A percentile compares a stretch with the other conserved stretches of the same genome.
phyloP scores from a whole-genome alignment of 768 basidiomycete species.

The Candolleomyces efflorescens region DNA sequence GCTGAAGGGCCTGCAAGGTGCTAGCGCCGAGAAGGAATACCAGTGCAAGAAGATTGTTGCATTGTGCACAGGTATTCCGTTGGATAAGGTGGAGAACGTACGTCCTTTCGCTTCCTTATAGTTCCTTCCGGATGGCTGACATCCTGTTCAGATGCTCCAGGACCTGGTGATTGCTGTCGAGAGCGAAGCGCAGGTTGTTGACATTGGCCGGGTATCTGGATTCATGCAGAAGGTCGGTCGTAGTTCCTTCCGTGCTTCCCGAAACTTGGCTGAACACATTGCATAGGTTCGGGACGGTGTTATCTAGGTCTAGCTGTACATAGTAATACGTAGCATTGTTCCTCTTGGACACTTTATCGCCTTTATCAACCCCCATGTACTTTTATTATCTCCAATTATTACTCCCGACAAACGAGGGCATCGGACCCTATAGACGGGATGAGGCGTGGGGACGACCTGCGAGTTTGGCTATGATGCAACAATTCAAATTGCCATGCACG shows the following conservation, averaged over 20 bases:
- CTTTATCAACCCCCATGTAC: background rate
- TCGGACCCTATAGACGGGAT: too few species aligned
- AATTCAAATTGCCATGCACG: too few species aligned
- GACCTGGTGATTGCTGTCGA: constrained; percentile 84
- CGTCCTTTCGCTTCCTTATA: constrained; percentile 25
- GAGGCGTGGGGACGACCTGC: too few species aligned
- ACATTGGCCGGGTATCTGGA: constrained; percentile 80
- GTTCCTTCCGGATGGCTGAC: constrained; percentile 1
- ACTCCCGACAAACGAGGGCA: too few species aligned
- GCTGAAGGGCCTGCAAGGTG: constrained; percentile 67
- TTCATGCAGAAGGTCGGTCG: constrained; percentile 82
- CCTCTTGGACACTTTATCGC: background rate
- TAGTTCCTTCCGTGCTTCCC: background rate
- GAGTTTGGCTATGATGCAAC: too few species aligned
- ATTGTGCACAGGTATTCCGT: constrained; percentile 79
- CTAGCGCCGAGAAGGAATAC: constrained; percentile 84
- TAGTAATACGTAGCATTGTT: background rate
- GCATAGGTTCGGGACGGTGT: constrained; percentile 57
- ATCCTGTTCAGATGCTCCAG: constrained; percentile 64
- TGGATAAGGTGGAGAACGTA: constrained; percentile 89
- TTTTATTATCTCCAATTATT: background rate
- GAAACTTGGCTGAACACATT: background rate
- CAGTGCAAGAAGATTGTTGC: constrained; percentile 91
- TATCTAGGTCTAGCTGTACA: constrained; percentile 33
- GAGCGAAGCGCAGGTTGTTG: constrained; percentile 78